Evolutionary conservation across 2,329 filamentous ascomycete genomes (phyloP), one percentile per base, ranked within the genome.

Genomic region (Apiospora marii): DNA sequence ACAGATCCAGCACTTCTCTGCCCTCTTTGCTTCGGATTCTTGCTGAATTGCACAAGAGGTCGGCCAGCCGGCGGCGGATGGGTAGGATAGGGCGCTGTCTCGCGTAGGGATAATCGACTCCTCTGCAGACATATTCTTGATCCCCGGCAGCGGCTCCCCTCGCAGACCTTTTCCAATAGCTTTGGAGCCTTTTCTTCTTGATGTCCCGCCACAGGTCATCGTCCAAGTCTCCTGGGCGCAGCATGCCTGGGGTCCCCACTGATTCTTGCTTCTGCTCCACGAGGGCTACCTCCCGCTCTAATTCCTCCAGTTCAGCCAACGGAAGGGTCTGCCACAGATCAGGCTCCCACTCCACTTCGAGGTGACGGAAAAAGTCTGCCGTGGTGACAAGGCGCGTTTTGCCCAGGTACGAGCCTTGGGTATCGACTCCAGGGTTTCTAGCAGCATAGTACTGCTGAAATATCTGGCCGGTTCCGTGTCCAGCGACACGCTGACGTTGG

Each of bases 31-130:
- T 67, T 10, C 61, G 61, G 61, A 67, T 27, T 6, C 61, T 67
- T 43, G 61, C 22, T 37, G 30, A 12, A 16, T 4, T 43, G 37
- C 16, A 5, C n/a, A 67, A 43, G 41, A 67, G 61, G 16, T 67
- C 61, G 34, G 61, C 61, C 24, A 67, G 41, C n/a, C 41, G 61
- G 10, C 61, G 6, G 22, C 61, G 61, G 6, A 43, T 43, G 3
- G 61, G 61, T 22, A 67, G 61, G 24, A 67, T 67, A 37, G 61
- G 61, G 34, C 61, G 30, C 5, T 37, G 61, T 67, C 61, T 37
- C 41, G 61, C 37, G 61, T 37, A 67, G 24, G 61, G 61, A 24
- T 37, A 13, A 27, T 43, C 37, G 2, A 67, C 61, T 43, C 61
- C 61, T 12, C 30, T 37, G n/a, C 61, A 67, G 13, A 67, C n/a